These are phyloP conservation scores for Backusella morwellensis DNA, from an alignment of 192 early-diverging fungal species.

Conservation along the genomic window DNA sequence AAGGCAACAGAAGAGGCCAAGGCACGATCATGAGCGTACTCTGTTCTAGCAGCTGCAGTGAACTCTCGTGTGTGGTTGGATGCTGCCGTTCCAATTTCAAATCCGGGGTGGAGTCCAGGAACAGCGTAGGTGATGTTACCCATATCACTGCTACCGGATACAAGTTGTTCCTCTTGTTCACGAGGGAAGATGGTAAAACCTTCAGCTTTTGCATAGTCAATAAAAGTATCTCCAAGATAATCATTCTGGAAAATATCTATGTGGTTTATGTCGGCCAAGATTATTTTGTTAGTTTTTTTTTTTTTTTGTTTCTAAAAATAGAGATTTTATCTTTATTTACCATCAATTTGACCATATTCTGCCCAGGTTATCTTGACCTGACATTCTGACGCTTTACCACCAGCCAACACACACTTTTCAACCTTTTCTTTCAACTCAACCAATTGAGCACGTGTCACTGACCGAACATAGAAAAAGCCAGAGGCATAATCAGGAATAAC, in stretches of 20 bases:
- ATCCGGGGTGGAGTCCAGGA: slow-evolving; percentile 56
- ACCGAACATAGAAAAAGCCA: slow-evolving; percentile 48
- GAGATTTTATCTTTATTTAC: slow-evolving; percentile 27
- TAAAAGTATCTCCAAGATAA: slow-evolving; percentile 46
- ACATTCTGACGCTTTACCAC: slow-evolving; percentile 57
- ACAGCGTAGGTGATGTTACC: slow-evolving; percentile 68
- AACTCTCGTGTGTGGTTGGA: slow-evolving; percentile 67
- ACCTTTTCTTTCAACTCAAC: slow-evolving; percentile 41
- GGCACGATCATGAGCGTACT: slow-evolving; percentile 53
- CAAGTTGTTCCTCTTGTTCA: slow-evolving; percentile 30
- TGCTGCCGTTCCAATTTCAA: slow-evolving; percentile 45
- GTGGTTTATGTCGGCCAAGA: neutral
- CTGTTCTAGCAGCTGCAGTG: slow-evolving; percentile 50
- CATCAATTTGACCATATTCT: slow-evolving; percentile 32
- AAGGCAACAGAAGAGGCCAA: slow-evolving; percentile 50
- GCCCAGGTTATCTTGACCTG: slow-evolving; percentile 43
- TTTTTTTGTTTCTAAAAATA: neutral
- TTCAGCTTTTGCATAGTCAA: slow-evolving; percentile 46
- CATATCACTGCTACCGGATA: slow-evolving; percentile 65
- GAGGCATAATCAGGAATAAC: slow-evolving; percentile 56
- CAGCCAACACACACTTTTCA: slow-evolving; percentile 48
- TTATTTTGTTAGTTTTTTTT: neutral
- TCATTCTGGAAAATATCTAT: slow-evolving; percentile 67
- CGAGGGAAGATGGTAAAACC: slow-evolving; percentile 32
- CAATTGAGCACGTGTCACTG: slow-evolving; percentile 44